These are phyloP conservation scores for Boletus rex-veris DNA, from an alignment of 768 basidiomycete species.

Conservation along the genomic window DNA sequence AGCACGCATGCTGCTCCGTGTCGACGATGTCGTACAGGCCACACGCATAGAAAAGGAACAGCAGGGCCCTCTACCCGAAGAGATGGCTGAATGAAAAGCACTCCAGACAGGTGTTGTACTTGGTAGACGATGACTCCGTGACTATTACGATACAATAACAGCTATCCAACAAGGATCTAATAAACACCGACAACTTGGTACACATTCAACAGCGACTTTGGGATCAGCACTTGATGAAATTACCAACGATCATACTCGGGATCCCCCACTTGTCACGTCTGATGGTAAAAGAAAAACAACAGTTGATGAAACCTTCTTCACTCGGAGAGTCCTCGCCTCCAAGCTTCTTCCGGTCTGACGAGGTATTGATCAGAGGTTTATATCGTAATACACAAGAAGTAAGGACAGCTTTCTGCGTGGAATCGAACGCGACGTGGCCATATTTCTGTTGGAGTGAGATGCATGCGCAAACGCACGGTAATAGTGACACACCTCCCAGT, in stretches of 20 bases:
- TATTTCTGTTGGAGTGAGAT: conserved; percentile 66
- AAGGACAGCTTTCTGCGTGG: conserved; percentile 87
- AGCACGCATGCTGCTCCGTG: conserved; percentile 85
- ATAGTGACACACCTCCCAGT: conserved; percentile 76
- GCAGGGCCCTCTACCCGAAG: conserved; percentile 50
- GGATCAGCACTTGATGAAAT: conserved; percentile 69
- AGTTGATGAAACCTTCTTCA: conserved; percentile 78
- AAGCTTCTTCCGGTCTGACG: conserved; percentile 30
- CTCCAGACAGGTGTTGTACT: not conserved
- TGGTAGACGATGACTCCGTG: not conserved
- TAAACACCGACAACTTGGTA: conserved; percentile 5
- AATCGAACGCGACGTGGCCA: conserved; percentile 88
- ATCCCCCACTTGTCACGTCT: conserved; percentile 82
- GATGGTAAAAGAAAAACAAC: conserved; percentile 91
- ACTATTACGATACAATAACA: conserved; percentile 10
- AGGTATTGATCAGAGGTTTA: conserved; percentile 58
- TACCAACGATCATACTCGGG: conserved; percentile 87
- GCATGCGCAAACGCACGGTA: not conserved
- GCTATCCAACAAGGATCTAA: conserved; percentile 7
- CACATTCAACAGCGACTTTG: not conserved
- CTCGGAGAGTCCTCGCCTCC: conserved; percentile 30
- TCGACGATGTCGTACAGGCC: conserved; percentile 94
- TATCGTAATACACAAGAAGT: conserved; percentile 87
- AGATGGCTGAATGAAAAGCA: conserved; percentile 38
- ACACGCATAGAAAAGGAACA: conserved; percentile 63